phyloP scores from a whole-genome alignment of 2,329 filamentous ascomycete genomes.

The Trichophyton simii region DNA sequence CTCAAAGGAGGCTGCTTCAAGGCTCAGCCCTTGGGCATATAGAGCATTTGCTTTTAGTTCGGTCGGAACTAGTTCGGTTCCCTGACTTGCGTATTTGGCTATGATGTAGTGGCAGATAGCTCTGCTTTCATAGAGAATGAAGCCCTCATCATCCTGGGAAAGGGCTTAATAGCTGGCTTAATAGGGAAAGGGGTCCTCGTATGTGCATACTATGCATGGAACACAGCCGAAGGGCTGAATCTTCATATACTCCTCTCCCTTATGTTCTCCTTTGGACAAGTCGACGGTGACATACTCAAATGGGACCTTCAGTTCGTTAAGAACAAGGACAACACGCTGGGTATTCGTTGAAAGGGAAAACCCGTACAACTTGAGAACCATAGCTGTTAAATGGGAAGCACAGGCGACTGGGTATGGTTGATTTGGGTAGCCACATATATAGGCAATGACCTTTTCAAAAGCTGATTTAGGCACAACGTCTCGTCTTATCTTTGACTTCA shows the following conservation, averaged over 20 bases:
- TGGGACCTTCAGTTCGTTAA: constrained; percentile 9
- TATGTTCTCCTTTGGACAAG: constrained; percentile 9
- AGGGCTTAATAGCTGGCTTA: not conserved
- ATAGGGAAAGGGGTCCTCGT: not conserved
- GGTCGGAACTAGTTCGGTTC: constrained; percentile 6
- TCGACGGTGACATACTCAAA: constrained; percentile 9
- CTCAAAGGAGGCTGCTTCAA: constrained; percentile 8
- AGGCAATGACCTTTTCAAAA: not conserved
- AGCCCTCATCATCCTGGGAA: constrained; percentile 11
- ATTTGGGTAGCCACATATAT: not conserved
- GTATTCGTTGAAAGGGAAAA: constrained; percentile 8
- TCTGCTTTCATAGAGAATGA: constrained; percentile 10
- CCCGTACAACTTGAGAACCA: constrained; percentile 12
- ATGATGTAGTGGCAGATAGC: constrained; percentile 11
- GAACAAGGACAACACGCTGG: constrained; percentile 11
- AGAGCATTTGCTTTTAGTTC: constrained; percentile 8
- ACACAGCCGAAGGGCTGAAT: constrained; percentile 10
- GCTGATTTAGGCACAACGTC: not conserved
- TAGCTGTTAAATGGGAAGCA: not conserved
- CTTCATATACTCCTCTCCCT: constrained; percentile 5
- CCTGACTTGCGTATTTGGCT: constrained; percentile 10
- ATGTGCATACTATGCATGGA: constrained; percentile 9
- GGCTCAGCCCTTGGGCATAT: constrained; percentile 5
- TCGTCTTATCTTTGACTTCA: not conserved
- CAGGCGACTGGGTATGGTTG: not conserved